A percentile compares a stretch with the other conserved stretches of the same genome.
These are phyloP conservation scores for Blastobotrys capitulatus DNA, from an alignment of 1,139 yeast species.

Conservation along the genomic window DNA sequence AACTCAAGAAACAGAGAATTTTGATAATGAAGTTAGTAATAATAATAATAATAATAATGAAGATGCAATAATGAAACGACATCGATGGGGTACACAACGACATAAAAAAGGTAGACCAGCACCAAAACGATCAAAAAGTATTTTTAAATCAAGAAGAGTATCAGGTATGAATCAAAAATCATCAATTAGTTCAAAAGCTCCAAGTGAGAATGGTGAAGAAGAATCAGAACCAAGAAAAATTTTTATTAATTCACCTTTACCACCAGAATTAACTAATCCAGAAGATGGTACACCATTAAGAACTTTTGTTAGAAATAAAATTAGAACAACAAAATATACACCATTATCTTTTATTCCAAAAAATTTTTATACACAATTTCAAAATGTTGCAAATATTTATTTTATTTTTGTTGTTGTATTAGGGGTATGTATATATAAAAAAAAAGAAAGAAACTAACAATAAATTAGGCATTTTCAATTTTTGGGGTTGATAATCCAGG, in stretches of 20 bases:
- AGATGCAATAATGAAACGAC: slow-evolving; percentile 52
- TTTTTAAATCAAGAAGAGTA: slow-evolving; percentile 18
- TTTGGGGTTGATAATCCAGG: slow-evolving; percentile 93
- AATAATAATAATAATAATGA: neutral
- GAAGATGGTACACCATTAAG: slow-evolving; percentile 56
- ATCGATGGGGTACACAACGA: slow-evolving; percentile 89
- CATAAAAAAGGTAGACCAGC: slow-evolving; percentile 64
- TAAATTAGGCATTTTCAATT: slow-evolving; percentile 54
- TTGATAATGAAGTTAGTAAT: neutral
- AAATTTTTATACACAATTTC: slow-evolving; percentile 72
- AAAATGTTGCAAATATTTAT: slow-evolving; percentile 84
- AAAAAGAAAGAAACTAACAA: neutral
- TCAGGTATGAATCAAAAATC: slow-evolving; percentile 8
- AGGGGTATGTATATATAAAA: slow-evolving; percentile 39
- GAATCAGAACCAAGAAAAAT: slow-evolving; percentile 13
- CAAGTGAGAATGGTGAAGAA: neutral
- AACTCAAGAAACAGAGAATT: neutral
- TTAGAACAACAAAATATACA: slow-evolving; percentile 93
- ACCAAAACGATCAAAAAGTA: slow-evolving; percentile 27
- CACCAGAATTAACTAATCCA: slow-evolving; percentile 51
- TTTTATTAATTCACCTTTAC: slow-evolving; percentile 66
- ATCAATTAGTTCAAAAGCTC: neutral
- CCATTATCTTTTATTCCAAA: slow-evolving; percentile 86
- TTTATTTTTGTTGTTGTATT: slow-evolving; percentile 76
- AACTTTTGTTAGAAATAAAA: slow-evolving; percentile 76